A percentile compares a stretch with the other conserved stretches of the same genome.
These are phyloP conservation scores for Phyllosticta citribraziliensis DNA, from an alignment of 2,329 filamentous ascomycete species.

Conservation along the genomic window DNA sequence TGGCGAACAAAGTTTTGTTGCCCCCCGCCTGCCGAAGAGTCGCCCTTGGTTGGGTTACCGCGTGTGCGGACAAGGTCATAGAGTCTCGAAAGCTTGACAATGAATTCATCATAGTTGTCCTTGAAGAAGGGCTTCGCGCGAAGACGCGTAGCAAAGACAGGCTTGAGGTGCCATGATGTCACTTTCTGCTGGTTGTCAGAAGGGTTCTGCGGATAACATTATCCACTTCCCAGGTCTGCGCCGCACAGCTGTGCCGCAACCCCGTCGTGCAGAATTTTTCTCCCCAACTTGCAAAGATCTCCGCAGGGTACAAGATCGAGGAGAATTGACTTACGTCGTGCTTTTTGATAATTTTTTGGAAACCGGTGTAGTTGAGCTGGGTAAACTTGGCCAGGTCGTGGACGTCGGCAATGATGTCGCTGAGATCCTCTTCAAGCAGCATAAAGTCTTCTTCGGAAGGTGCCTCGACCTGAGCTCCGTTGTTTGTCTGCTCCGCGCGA, in stretches of 20 bases:
- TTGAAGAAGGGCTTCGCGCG: constrained; percentile 98
- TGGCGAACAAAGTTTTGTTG: constrained; percentile 95
- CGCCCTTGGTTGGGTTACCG: constrained; percentile 84
- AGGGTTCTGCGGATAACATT: background rate
- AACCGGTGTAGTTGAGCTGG: constrained; percentile 95
- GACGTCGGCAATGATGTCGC: constrained; percentile 96
- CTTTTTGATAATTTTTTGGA: constrained; percentile 99
- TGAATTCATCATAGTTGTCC: constrained; percentile 94
- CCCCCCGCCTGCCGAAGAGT: constrained; percentile 78
- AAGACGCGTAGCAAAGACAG: constrained; percentile 88
- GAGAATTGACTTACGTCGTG: constrained; percentile 61
- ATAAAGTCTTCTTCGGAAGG: constrained; percentile 89
- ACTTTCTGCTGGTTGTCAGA: constrained; percentile 55
- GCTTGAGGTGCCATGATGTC: constrained; percentile 85
- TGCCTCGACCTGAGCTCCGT: constrained; percentile 23
- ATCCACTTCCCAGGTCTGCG: background rate
- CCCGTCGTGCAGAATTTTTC: background rate
- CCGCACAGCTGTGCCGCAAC: background rate
- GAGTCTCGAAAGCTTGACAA: constrained; percentile 86
- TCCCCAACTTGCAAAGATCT: no score
- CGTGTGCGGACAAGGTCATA: constrained; percentile 92
- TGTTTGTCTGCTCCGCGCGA: constrained; percentile 41
- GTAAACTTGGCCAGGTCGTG: constrained; percentile 98
- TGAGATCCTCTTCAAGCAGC: constrained; percentile 85
- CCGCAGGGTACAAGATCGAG: constrained; percentile 1